A percentile compares a stretch with the other conserved stretches of the same genome.
Conservation (phyloP, 768 basidiomycete genomes). For the Termitomyces sp. region DNA sequence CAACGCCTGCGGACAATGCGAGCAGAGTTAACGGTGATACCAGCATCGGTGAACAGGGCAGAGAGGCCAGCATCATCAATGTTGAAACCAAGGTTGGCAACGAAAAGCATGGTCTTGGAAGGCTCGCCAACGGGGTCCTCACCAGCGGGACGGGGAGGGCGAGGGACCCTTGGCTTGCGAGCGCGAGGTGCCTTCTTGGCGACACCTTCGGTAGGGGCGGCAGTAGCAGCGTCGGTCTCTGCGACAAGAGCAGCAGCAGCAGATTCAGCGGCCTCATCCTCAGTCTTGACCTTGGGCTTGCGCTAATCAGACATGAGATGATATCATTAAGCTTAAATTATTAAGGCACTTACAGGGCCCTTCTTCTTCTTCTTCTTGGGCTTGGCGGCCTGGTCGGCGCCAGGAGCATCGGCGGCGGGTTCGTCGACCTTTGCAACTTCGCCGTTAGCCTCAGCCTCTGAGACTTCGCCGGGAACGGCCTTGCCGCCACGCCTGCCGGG, state of each 20-base stretch:
- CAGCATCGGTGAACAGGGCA: slow-evolving; percentile 83
- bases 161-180: slow-evolving; percentile 59
- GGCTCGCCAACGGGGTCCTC: slow-evolving; percentile 87
- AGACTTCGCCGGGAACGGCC: slow-evolving; percentile 85
- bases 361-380: slow-evolving; percentile 87
- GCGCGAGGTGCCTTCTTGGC: slow-evolving; percentile 50
- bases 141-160: slow-evolving; percentile 66
- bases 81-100: slow-evolving; percentile 96
- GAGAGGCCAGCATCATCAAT: slow-evolving; percentile 83
- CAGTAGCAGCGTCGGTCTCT: slow-evolving; percentile 28
- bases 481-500: slow-evolving; percentile 84
- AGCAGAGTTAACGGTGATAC: slow-evolving; percentile 78
- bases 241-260: slow-evolving; percentile 33
- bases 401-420: slow-evolving; percentile 47
- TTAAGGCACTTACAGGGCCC: slow-evolving; percentile 45
- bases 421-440: slow-evolving; percentile 61
- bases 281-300: slow-evolving; percentile 53
- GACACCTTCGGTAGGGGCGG: slow-evolving; percentile 34
- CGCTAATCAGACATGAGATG: slow-evolving; percentile 40
- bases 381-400: slow-evolving; percentile 69
- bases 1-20: slow-evolving; percentile 86
- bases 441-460: slow-evolving; percentile 86
- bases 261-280: slow-evolving; percentile 38
- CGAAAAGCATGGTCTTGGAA: slow-evolving; percentile 88
- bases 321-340: slow-evolving; percentile 15